phyloP scores from a whole-genome alignment of 164 flowering plant genomes.

The Tetracentron sinense region DNA sequence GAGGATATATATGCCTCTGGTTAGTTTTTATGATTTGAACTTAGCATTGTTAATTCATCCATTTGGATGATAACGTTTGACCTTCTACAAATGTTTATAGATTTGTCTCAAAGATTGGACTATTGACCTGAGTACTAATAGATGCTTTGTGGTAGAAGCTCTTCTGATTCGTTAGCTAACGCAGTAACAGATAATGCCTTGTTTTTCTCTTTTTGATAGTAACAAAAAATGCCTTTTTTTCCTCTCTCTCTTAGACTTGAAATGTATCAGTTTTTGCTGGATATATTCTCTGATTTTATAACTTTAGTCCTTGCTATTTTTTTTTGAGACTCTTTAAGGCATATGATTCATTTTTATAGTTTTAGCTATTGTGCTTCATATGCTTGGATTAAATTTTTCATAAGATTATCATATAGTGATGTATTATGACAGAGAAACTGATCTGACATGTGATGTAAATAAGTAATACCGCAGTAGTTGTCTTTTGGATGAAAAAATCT shows the following conservation, averaged over 20 bases:
- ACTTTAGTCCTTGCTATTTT: no score
- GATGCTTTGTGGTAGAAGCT: neutral
- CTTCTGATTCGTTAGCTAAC: neutral
- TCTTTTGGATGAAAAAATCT: neutral
- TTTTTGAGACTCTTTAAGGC: no score
- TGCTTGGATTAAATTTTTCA: neutral
- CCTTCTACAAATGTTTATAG: neutral
- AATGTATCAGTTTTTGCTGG: no score
- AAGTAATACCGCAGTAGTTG: neutral
- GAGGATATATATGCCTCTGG: constrained; percentile 86
- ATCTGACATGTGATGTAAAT: neutral
- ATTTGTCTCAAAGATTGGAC: no score
- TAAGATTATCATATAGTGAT: neutral
- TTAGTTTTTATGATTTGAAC: constrained; percentile 19
- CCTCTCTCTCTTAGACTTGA: no score
- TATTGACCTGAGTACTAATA: neutral
- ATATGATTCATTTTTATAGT: no score
- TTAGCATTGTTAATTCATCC: neutral
- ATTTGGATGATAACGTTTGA: neutral
- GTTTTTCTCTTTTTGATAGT: neutral
- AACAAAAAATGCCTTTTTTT: no score
- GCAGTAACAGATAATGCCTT: neutral
- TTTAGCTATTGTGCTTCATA: neutral
- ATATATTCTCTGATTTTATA: no score
- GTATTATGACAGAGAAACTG: neutral